Percentiles rank a stretch among this genome's conserved stretches.
phyloP scores from a whole-genome alignment of 2,329 filamentous ascomycete species.

The Talaromyces sp. region DNA sequence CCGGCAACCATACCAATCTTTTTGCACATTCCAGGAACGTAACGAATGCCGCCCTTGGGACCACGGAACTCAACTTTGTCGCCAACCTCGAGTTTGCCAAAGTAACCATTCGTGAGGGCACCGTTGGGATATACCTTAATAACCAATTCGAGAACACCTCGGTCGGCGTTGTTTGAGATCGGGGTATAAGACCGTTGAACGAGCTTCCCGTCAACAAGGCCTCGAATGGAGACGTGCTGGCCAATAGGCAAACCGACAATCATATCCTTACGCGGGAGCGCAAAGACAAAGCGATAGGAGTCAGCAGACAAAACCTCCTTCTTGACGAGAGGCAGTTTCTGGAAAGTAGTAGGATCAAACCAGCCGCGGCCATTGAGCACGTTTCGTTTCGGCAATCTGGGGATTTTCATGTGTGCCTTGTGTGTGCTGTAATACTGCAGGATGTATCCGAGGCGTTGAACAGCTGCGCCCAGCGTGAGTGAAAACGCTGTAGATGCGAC shows the following conservation, averaged over 20 bases:
- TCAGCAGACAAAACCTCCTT: constrained; percentile 5
- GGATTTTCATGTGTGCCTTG: not conserved
- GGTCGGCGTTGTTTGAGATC: constrained; percentile 34
- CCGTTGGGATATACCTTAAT: constrained; percentile 38
- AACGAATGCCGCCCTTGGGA: constrained; percentile 36
- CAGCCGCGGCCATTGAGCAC: not conserved
- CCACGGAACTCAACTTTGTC: constrained; percentile 36
- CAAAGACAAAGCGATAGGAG: constrained; percentile 13
- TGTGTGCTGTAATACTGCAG: not conserved
- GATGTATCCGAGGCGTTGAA: not conserved
- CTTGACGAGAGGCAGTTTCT: not conserved
- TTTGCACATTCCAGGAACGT: constrained; percentile 27
- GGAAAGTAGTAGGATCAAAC: constrained; percentile 4
- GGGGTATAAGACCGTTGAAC: constrained; percentile 55
- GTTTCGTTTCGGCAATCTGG: not conserved
- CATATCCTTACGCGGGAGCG: constrained; percentile 46
- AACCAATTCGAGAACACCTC: constrained; percentile 33
- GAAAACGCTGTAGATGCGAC: not conserved
- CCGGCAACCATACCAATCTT: constrained; percentile 40
- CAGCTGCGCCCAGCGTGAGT: not conserved
- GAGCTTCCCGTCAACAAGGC: constrained; percentile 44
- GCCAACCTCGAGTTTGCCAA: constrained; percentile 30
- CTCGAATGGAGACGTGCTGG: constrained; percentile 55
- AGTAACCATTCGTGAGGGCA: constrained; percentile 30
- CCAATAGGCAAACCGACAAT: constrained; percentile 54